Conservation (phyloP, 108 stramenopile genomes). For the Fistulifera pelliculosa region DNA sequence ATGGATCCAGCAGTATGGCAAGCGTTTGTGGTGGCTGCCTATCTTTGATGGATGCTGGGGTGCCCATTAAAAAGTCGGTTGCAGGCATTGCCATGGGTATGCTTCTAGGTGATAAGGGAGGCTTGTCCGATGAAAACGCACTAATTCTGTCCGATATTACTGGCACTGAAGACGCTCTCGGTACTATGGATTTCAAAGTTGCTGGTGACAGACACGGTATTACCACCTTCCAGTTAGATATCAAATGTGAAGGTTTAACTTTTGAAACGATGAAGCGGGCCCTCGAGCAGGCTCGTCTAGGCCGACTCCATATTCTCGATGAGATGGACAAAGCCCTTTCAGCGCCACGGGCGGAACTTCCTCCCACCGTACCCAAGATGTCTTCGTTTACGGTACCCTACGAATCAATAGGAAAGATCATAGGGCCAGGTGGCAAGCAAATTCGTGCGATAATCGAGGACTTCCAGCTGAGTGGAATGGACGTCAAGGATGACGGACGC, state of each 20-base stretch:
- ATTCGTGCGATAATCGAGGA: slow-evolving; percentile 82
- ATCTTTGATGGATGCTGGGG: slow-evolving; percentile 92
- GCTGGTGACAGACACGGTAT: slow-evolving; percentile 77
- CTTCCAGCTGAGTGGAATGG: slow-evolving; percentile 55
- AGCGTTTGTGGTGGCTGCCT: slow-evolving; percentile 88
- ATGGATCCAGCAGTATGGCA: slow-evolving; percentile 82
- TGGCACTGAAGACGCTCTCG: slow-evolving; percentile 79
- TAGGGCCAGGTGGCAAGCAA: slow-evolving; percentile 82
- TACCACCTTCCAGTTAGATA: slow-evolving; percentile 90
- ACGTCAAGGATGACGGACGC: slow-evolving; percentile 56
- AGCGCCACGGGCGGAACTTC: slow-evolving; percentile 39
- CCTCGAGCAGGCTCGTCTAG: slow-evolving; percentile 71
- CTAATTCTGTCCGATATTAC: slow-evolving; percentile 78
- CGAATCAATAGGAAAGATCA: slow-evolving; percentile 70
- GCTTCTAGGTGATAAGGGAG: slow-evolving; percentile 46
- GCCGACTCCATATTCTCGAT: slow-evolving; percentile 64
- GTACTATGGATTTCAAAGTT: slow-evolving; percentile 87
- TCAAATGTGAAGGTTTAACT: slow-evolving; percentile 78
- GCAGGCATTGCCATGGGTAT: slow-evolving; percentile 88
- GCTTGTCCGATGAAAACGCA: slow-evolving; percentile 24
- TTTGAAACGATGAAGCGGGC: slow-evolving; percentile 69
- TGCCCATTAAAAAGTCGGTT: slow-evolving; percentile 67
- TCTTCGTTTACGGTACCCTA: slow-evolving; percentile 38
- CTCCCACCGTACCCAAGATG: slow-evolving; percentile 62
- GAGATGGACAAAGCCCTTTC: slow-evolving; percentile 57